A percentile compares a stretch with the other conserved stretches of the same genome.
These are phyloP conservation scores for Fusarium sp. DNA, from an alignment of 2,329 filamentous ascomycete species.

Conservation along the genomic window DNA sequence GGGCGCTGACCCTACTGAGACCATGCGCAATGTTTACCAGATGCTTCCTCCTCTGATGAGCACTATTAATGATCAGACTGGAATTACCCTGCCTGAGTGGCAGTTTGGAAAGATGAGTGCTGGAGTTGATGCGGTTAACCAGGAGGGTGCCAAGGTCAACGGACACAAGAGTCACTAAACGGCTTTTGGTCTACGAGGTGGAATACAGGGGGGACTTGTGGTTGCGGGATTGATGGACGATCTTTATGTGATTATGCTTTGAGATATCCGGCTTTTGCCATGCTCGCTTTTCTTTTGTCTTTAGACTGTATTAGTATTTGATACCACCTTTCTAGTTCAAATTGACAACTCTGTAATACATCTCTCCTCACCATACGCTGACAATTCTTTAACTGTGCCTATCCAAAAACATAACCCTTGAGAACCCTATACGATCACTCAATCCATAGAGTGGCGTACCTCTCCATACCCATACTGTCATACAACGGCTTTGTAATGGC, in stretches of 20 bases:
- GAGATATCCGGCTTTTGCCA: slow-evolving; percentile 19
- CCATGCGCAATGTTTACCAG: slow-evolving; percentile 84
- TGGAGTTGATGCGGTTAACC: slow-evolving; percentile 49
- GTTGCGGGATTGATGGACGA: not conserved
- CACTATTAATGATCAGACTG: slow-evolving; percentile 90
- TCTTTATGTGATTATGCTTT: slow-evolving; percentile 4
- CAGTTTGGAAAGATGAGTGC: slow-evolving; percentile 65
- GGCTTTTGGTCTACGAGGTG: not conserved
- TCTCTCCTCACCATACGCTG: not conserved
- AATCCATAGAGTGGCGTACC: not conserved
- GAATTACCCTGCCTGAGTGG: slow-evolving; percentile 84
- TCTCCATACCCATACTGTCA: too few relatives aligned
- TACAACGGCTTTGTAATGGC: too few relatives aligned
- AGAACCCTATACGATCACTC: not conserved
- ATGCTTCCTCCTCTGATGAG: slow-evolving; percentile 83
- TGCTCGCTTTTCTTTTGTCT: slow-evolving; percentile 7
- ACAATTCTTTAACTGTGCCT: not conserved
- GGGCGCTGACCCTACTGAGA: slow-evolving; percentile 64
- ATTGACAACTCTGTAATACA: slow-evolving; percentile 59
- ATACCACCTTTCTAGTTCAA: slow-evolving; percentile 51
- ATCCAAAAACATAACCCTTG: not conserved
- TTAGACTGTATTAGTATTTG: slow-evolving; percentile 20
- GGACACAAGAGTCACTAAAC: slow-evolving; percentile 33
- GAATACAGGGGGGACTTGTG: not conserved
- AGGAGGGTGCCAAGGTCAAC: slow-evolving; percentile 41